phyloP scores from a whole-genome alignment of 108 stramenopile species.

The Asterionellopsis glacialis region DNA sequence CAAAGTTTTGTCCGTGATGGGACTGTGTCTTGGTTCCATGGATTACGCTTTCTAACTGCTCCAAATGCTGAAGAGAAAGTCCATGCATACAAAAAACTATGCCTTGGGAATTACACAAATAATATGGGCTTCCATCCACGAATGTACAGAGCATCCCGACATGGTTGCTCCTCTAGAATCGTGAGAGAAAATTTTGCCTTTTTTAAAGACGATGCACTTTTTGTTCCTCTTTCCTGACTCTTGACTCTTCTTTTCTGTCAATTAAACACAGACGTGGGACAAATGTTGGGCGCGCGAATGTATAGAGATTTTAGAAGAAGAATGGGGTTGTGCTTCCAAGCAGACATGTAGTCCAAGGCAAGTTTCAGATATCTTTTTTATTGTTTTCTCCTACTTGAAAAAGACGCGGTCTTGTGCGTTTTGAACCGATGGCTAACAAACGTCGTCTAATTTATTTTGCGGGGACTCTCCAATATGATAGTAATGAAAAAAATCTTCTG shows the following conservation, averaged over 20 bases:
- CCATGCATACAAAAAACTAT: constrained; percentile 6
- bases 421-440: background rate
- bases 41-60: constrained; percentile 21
- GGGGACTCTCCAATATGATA: constrained; percentile 3
- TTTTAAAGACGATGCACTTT: no score
- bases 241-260: no score
- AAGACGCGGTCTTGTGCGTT: no score
- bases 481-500: constrained; percentile 18
- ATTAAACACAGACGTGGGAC: constrained; percentile 18
- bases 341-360: constrained; percentile 4
- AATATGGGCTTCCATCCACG: constrained; percentile 63
- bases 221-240: no score
- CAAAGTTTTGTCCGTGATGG: constrained; percentile 42
- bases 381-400: background rate
- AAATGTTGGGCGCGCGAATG: constrained; percentile 45
- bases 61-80: background rate
- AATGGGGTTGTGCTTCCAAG: constrained; percentile 33
- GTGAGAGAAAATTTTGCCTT: no score
- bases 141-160: constrained; percentile 23
- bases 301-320: constrained; percentile 15
- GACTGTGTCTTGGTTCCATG: constrained; percentile 41
- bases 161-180: constrained; percentile 20
- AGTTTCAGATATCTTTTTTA: background rate
- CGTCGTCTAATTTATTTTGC: constrained; percentile 16
- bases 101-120: constrained; percentile 16